These are phyloP conservation scores for Cucurbitaria berberidis DNA, from an alignment of 2,329 filamentous ascomycete genomes.

Conservation along the genomic window DNA sequence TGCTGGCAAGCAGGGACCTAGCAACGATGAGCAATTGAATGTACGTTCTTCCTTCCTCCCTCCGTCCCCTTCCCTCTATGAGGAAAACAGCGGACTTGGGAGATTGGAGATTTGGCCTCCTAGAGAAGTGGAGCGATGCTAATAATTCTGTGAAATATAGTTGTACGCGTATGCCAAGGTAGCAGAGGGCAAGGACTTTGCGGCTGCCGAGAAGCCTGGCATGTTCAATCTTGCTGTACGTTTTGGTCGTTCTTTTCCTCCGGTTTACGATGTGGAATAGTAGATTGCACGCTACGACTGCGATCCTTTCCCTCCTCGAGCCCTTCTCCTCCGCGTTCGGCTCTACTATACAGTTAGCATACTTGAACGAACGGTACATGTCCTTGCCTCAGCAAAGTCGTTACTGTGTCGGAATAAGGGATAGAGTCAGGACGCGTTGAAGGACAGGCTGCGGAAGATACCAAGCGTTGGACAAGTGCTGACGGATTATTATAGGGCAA, in stretches of 20 bases:
- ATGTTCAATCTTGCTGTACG: constrained; percentile 73
- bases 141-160: constrained; percentile 45
- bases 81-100: too few species aligned
- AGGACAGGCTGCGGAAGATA: background rate
- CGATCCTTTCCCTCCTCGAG: too few species aligned
- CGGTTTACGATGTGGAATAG: too few species aligned
- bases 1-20: constrained; percentile 32
- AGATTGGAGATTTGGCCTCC: too few species aligned
- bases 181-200: constrained; percentile 48
- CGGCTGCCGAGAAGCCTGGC: constrained; percentile 60
- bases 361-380: background rate
- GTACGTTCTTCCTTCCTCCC: constrained; percentile 33
- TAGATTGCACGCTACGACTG: too few species aligned
- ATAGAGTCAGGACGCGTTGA: background rate
- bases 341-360: background rate
- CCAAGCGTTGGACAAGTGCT: background rate
- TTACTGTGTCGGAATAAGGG: background rate
- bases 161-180: constrained; percentile 58
- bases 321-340: background rate
- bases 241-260: constrained; percentile 5
- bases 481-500: constrained; percentile 64
- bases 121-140: constrained; percentile 1
- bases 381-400: background rate
- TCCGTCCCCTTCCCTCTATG: background rate
- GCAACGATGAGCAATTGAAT: constrained; percentile 57